Conservation (phyloP, 139 green algal genomes). For the Chlamydomonas urium region DNA sequence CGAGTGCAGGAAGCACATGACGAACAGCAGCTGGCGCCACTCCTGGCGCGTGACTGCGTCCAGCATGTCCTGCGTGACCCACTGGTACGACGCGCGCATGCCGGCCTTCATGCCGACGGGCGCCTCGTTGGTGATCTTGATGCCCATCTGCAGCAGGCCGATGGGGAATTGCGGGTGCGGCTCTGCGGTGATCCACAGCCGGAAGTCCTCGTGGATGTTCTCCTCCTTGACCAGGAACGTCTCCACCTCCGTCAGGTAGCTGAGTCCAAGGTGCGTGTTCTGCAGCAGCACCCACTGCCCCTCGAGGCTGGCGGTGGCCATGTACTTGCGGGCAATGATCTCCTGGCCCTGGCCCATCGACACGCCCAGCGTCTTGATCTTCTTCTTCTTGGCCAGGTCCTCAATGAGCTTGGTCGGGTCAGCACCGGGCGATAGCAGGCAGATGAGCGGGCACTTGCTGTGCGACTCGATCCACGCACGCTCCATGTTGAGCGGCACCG, state of each 20-base stretch:
- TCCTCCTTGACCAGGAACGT: slow-evolving; percentile 55
- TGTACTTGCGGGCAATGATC: slow-evolving; percentile 85
- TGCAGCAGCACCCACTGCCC: slow-evolving; percentile 95
- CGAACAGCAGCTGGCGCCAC: slow-evolving; percentile 90
- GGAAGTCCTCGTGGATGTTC: slow-evolving; percentile 68
- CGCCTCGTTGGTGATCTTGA: slow-evolving; percentile 86
- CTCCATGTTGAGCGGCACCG: slow-evolving; percentile 84
- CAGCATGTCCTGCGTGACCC: slow-evolving; percentile 86
- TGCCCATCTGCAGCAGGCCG: slow-evolving; percentile 87
- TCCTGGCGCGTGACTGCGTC: slow-evolving; percentile 73
- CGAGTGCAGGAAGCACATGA: slow-evolving; percentile 89
- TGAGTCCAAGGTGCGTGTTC: slow-evolving; percentile 91
- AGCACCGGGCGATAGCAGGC: slow-evolving; percentile 82
- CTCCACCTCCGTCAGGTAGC: slow-evolving; percentile 91
- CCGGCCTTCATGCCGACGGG: slow-evolving; percentile 90
- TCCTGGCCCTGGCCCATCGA: slow-evolving; percentile 88
- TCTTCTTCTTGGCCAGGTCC: slow-evolving; percentile 91
- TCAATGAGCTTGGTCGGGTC: slow-evolving; percentile 94
- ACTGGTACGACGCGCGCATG: slow-evolving; percentile 78
- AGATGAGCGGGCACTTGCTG: slow-evolving; percentile 80
- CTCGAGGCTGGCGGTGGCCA: slow-evolving; percentile 76
- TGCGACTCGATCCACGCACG: slow-evolving; percentile 58
- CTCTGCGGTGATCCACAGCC: slow-evolving; percentile 93
- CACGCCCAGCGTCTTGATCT: slow-evolving; percentile 88
- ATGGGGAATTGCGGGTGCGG: slow-evolving; percentile 90